phyloP scores from a whole-genome alignment of 2,329 filamentous ascomycete genomes.

The Rhytidhysteron rufulum region DNA sequence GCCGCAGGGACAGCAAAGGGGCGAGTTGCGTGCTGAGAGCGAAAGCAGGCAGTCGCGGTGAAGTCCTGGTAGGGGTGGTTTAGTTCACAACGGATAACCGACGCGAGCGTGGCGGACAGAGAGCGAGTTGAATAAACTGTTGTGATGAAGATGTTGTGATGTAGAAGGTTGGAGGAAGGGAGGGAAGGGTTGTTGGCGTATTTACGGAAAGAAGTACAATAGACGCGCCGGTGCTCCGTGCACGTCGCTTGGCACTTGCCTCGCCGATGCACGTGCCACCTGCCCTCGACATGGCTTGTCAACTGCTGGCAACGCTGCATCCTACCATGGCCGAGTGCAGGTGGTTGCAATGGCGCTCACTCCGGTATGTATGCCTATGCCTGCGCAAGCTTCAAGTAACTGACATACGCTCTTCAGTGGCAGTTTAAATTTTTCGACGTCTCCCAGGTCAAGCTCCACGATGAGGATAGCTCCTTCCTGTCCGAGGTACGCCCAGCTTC shows the following conservation, averaged over 20 bases:
- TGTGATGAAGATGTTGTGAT: not conserved
- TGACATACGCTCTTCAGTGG: slow-evolving; percentile 64
- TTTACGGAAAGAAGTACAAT: not conserved
- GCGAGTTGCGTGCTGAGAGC: too few species aligned
- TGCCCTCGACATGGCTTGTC: too few species aligned
- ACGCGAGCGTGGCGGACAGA: too few species aligned
- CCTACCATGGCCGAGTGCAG: slow-evolving; percentile 7
- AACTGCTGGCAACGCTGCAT: not conserved
- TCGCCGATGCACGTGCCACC: too few species aligned
- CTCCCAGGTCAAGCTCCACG: slow-evolving; percentile 71
- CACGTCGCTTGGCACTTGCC: too few species aligned
- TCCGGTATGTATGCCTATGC: slow-evolving; percentile 24
- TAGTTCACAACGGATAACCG: too few species aligned
- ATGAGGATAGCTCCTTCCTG: slow-evolving; percentile 73
- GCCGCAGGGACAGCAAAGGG: too few species aligned
- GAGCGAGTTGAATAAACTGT: too few species aligned
- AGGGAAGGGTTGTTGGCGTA: not conserved
- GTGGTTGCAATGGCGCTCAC: slow-evolving; percentile 36
- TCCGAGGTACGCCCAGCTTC: slow-evolving; percentile 59
- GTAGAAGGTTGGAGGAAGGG: not conserved
- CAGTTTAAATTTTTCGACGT: slow-evolving; percentile 99
- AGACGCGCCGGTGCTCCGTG: too few species aligned
- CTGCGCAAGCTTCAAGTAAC: not conserved
- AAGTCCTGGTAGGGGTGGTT: too few species aligned
- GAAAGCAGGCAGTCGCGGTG: too few species aligned